A percentile compares a stretch with the other conserved stretches of the same genome.
Conservation (phyloP, 202 grass and related monocot species). For the Zoysia matrella region DNA sequence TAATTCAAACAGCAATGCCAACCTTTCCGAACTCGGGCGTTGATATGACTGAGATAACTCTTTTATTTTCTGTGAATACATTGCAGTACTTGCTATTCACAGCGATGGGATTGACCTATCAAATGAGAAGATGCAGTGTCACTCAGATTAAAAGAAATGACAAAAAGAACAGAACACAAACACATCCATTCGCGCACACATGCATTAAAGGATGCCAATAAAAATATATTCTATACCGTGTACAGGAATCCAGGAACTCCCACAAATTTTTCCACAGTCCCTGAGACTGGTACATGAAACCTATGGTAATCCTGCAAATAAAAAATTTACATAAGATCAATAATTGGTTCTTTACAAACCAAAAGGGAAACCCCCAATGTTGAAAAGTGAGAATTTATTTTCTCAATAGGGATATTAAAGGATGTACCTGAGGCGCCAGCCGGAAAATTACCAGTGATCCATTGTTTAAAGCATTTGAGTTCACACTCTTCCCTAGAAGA, state of each 20-base stretch:
- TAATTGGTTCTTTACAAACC: constrained; percentile 1
- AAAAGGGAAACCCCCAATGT: neutral
- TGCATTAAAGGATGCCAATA: constrained; percentile 45
- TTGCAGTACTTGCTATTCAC: constrained; percentile 99
- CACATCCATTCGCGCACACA: neutral
- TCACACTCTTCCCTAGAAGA: constrained; percentile 63
- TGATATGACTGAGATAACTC: constrained; percentile 84
- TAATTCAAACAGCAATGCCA: constrained; percentile 4
- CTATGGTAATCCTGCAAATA: constrained; percentile 90
- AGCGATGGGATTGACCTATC: constrained; percentile 96
- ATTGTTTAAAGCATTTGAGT: constrained; percentile 56
- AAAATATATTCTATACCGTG: constrained; percentile 64
- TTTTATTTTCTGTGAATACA: constrained; percentile 97
- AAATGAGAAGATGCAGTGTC: constrained; percentile 35
- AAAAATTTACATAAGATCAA: constrained; percentile 21
- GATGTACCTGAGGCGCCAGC: constrained; percentile 84
- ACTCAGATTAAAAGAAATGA: constrained; percentile 30
- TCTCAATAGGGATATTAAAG: constrained; percentile 15
- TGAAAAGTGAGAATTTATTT: constrained; percentile 3
- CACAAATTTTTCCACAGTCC: constrained; percentile 84
- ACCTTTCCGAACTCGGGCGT: constrained; percentile 95
- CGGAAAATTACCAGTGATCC: constrained; percentile 95
- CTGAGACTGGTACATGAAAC: constrained; percentile 98
- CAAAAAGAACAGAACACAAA: constrained; percentile 22
- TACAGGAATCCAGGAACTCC: constrained; percentile 93